Conservation (phyloP, 169 alveolate species). For the Eimeria tenella region DNA sequence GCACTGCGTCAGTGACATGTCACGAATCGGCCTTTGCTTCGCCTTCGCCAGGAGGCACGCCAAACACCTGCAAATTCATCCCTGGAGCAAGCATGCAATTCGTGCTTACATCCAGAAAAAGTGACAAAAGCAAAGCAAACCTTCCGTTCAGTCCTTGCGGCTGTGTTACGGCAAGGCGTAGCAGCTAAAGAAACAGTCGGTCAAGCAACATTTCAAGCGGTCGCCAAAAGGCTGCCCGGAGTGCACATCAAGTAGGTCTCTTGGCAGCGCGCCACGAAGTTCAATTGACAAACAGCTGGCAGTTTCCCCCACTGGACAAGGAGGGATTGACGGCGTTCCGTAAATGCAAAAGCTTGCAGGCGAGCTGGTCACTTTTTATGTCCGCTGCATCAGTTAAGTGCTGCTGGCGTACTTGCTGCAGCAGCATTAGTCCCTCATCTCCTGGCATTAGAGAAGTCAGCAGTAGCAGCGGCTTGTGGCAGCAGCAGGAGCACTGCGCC, state of each 20-base stretch:
- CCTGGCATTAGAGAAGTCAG: constrained; percentile 45
- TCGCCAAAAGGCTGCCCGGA: too few species aligned
- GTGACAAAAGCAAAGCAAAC: neutral
- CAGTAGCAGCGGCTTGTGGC: constrained; percentile 57
- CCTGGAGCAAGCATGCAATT: too few species aligned
- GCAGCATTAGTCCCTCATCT: constrained; percentile 55
- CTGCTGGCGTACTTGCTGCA: constrained; percentile 55
- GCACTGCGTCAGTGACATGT: too few species aligned
- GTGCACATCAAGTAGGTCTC: too few species aligned
- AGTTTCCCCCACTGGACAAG: neutral
- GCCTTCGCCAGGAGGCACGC: too few species aligned
- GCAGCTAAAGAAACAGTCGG: neutral
- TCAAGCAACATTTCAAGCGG: too few species aligned
- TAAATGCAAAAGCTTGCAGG: constrained; percentile 34
- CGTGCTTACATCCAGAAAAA: too few species aligned
- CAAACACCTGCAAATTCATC: too few species aligned
- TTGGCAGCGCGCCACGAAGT: too few species aligned
- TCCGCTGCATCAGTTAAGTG: constrained; percentile 47
- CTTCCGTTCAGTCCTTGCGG: neutral
- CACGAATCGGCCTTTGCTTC: too few species aligned
- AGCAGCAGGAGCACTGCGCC: constrained; percentile 34
- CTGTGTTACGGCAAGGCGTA: neutral
- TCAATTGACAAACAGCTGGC: constrained; percentile 30
- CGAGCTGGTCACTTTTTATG: constrained; percentile 39
- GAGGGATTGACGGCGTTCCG: neutral